Evolutionary conservation across 106 monocot genomes (phyloP), one percentile per base, ranked within the genome.

Genomic region (Phalaenopsis aphrodite): DNA sequence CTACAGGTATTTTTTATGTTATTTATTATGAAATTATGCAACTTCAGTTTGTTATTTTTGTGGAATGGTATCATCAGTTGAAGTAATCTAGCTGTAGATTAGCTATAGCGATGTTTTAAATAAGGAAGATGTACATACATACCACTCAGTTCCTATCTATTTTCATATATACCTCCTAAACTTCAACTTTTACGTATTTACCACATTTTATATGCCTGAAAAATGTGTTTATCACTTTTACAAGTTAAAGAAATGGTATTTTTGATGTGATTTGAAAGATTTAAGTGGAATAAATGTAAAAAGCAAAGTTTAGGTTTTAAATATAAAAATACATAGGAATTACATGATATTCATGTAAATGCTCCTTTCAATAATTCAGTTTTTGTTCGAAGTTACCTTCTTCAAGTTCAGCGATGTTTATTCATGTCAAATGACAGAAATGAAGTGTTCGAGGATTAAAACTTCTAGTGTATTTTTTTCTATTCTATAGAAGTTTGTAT

Each of bases 1-100:
- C 18, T 95, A 72, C 93, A 95, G 93, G 95, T 95, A 67, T 48
- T 55, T 42, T 80, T 21, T 42, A 81, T 67, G 9, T n/a, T 66
- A 66, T 66, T 66, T 24, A 45, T 66, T 69, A 37, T 69, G 14
- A 5, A 2, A 37, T 30, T 39, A 69, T 52, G 52, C 52, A 14
- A 52, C 52, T 52, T 52, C 52, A 52, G 52, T 52, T 12, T 52
- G 10, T 52, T 52, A 52, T 52, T 52, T 52, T 14, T 52, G 10
- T 1, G 52, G 11, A 52, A 10, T 12, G 52, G 52, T 52, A 0
- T 71, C 4, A 71, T 41, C 39, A 41, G 64, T 65, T 65, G 24
- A 64, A 61, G 61, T 19, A 19, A 61, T 61, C 61, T 61, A 61
- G n/a, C 18, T 61, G 19, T 61, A 61, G n/a, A 19, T 17, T 61